Base-by-base conservation (phyloP, 768 basidiomycete genomes). In the Dentipellis sp. region DNA sequence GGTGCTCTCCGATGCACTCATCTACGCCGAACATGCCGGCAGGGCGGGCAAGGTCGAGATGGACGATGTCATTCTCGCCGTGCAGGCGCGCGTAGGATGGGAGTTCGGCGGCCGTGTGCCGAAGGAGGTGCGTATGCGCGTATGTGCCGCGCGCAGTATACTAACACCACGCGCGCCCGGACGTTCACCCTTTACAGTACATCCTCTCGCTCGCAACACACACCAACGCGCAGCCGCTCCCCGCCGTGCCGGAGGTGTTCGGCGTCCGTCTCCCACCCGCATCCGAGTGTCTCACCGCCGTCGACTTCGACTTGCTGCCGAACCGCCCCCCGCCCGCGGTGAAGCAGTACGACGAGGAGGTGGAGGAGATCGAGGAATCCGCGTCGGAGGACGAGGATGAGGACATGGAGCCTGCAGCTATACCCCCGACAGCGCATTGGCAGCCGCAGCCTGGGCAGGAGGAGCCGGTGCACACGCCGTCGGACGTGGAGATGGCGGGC, bases 1-100 rank as follows among this genome's bases (percentile, higher is more conserved):
- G 62, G 86, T 91, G 29, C 72, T 93, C 45, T 84, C 87, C 10
- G 91, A 93, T 69, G 90, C 89, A 34, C 82, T 83, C 60, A 87
- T 91, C 17, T 93, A 93, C 66, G 86, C 90, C 14, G 91, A 93
- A 62, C 91, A 93, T 66, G 91, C 87, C 17, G 87, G 88, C 12
- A 77, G 84, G 46, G 68, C 81, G 2, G 86, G 85, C 57, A 91
- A 87, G 72, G 75, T 93, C 54, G 90, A 91, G 60, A 80, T 85
- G 76, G 90, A 93, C 59, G 91, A 93, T 69, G 74, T 89, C 49
- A 78, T 81, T 3, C 75, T 93, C 40, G 88, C 90, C 2, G 84
- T 91, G 4, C 91, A 93, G 68, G 89, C 90, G 6, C 83, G 91
- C 56, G 91, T 93, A 4, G 91, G 91, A 45, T 93, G 91, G 91